Evolutionary conservation across 441 rosid species (phyloP).

Genomic region (Erysimum pusillum): DNA sequence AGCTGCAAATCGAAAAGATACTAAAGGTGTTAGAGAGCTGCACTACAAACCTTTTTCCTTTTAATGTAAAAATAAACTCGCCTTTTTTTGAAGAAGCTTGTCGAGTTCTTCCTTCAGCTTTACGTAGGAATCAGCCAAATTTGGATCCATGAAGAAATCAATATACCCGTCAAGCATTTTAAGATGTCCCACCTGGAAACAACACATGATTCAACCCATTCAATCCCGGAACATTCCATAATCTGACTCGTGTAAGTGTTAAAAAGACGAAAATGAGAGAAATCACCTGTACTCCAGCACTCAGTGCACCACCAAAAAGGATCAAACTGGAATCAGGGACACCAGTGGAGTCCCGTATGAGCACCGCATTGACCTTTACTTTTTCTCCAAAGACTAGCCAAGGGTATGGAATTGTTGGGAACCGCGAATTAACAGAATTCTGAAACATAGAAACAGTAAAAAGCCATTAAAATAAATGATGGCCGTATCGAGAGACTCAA

Average conservation of each 20-base stretch:
- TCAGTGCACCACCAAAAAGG: constrained; percentile 88
- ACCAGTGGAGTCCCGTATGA: constrained; percentile 96
- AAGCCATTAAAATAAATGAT: background rate
- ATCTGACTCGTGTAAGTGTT: constrained; percentile 1
- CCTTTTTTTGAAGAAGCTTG: constrained; percentile 84
- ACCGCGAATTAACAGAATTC: constrained; percentile 97
- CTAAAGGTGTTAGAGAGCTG: constrained; percentile 17
- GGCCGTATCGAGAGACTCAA: background rate
- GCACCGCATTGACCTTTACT: constrained; percentile 91
- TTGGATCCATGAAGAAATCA: constrained; percentile 95
- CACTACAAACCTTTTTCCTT: background rate
- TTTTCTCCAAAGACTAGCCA: constrained; percentile 99
- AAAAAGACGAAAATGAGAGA: constrained; percentile 11
- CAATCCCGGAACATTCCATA: constrained; percentile 19
- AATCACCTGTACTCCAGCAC: constrained; percentile 76
- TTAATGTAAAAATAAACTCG: constrained; percentile 1
- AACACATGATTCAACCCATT: constrained; percentile 26
- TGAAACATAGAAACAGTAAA: constrained; percentile 48
- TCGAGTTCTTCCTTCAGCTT: constrained; percentile 90
- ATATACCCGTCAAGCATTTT: constrained; percentile 95
- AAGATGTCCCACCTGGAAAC: constrained; percentile 83
- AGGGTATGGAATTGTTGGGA: constrained; percentile 90
- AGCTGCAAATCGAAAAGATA: constrained; percentile 60
- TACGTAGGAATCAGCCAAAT: constrained; percentile 84
- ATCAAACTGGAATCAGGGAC: constrained; percentile 92